A percentile compares a stretch with the other conserved stretches of the same genome.
phyloP scores from a whole-genome alignment of 257 asterid species.

The Buddleja alternifolia region DNA sequence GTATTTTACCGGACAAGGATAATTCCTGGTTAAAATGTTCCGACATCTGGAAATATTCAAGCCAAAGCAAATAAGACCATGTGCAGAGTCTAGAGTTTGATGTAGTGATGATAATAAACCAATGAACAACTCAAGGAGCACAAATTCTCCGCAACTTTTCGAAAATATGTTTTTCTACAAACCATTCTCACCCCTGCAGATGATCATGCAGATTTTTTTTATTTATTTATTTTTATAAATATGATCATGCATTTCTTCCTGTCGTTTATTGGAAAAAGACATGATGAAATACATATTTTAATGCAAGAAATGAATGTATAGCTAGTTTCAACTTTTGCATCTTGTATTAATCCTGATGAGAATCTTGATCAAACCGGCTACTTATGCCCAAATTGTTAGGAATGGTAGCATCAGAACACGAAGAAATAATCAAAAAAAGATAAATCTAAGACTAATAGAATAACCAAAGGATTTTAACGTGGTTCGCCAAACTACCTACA shows the following conservation, averaged over 20 bases:
- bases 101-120: not conserved
- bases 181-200: not conserved
- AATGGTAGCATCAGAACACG: too few relatives aligned
- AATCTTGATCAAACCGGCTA: not conserved
- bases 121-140: constrained; percentile 3
- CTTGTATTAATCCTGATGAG: not conserved
- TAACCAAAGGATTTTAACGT: too few relatives aligned
- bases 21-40: constrained; percentile 82
- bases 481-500: too few relatives aligned
- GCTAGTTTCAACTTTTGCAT: not conserved
- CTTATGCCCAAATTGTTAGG: not conserved
- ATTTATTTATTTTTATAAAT: not conserved
- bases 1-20: constrained; percentile 84
- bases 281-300: not conserved
- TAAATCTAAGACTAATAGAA: too few relatives aligned
- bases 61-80: constrained; percentile 20
- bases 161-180: not conserved
- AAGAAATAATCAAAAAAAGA: too few relatives aligned
- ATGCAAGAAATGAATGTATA: not conserved
- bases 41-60: constrained; percentile 65
- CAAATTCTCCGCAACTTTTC: not conserved
- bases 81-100: not conserved
- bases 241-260: too few relatives aligned
- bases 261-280: not conserved
- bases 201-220: not conserved